Evolutionary conservation across 768 basidiomycete genomes (phyloP).

Genomic region (Galerina sulciceps): DNA sequence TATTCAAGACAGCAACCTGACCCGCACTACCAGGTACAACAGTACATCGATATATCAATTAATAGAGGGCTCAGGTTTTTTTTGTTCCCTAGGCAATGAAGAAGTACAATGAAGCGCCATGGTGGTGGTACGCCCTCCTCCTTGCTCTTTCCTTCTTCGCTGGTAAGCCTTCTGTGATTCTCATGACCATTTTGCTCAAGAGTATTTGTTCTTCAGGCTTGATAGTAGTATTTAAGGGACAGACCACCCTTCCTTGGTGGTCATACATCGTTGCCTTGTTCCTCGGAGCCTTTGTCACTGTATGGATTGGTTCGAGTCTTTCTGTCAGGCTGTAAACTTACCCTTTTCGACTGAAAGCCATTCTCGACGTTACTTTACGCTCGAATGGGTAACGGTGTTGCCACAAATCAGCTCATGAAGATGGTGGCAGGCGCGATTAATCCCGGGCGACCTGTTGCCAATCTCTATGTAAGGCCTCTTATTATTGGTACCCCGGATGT

Average conservation of each 20-base stretch:
- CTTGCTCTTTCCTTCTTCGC: constrained; percentile 56
- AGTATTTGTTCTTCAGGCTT: constrained; percentile 39
- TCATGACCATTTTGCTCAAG: background rate
- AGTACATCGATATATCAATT: background rate
- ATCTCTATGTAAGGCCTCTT: constrained; percentile 58
- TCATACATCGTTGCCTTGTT: constrained; percentile 62
- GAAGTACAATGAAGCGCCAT: constrained; percentile 63
- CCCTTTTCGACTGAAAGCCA: constrained; percentile 32
- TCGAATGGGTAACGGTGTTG: constrained; percentile 63
- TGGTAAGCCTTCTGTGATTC: constrained; percentile 36
- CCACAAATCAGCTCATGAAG: constrained; percentile 65
- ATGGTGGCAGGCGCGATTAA: constrained; percentile 66
- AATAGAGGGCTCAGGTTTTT: background rate
- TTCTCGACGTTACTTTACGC: constrained; percentile 61
- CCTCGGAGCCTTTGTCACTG: constrained; percentile 49
- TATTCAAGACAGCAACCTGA: constrained; percentile 52
- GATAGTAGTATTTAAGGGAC: constrained; percentile 58
- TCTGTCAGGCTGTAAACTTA: background rate
- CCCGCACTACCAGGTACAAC: constrained; percentile 55
- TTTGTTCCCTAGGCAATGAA: constrained; percentile 45
- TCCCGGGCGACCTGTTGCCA: constrained; percentile 69
- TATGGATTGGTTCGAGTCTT: constrained; percentile 14
- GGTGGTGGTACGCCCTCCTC: constrained; percentile 62
- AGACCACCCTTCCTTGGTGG: constrained; percentile 68
- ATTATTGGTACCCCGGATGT: background rate